phyloP scores from a whole-genome alignment of 225 moss, liverwort and hornwort species.

The Polytrichum commune region DNA sequence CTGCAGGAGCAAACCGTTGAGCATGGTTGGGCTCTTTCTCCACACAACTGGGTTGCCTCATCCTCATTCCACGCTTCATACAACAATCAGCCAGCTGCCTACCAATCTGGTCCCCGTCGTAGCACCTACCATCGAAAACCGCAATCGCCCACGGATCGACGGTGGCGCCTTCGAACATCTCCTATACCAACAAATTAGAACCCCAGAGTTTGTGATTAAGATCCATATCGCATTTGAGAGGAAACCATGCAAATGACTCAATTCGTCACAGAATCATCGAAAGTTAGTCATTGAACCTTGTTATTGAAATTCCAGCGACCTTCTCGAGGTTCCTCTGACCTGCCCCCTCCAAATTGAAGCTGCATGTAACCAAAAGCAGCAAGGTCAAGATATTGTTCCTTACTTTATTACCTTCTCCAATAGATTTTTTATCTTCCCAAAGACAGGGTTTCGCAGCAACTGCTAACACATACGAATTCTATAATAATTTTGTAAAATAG shows the following conservation, averaged over 20 bases:
- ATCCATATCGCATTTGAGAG: too few relatives aligned
- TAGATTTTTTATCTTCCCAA: too few relatives aligned
- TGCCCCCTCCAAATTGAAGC: slow-evolving; percentile 69
- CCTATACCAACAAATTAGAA: slow-evolving; percentile 28
- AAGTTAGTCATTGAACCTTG: slow-evolving; percentile 36
- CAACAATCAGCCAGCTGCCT: slow-evolving; percentile 47
- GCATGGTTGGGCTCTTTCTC: slow-evolving; percentile 45
- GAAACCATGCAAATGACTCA: too few relatives aligned
- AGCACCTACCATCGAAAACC: slow-evolving; percentile 47
- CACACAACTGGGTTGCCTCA: slow-evolving; percentile 32
- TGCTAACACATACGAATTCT: too few relatives aligned
- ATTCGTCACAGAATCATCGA: too few relatives aligned
- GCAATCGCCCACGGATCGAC: slow-evolving; percentile 69
- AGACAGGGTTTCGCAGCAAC: too few relatives aligned
- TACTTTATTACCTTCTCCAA: neutral
- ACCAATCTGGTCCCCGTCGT: slow-evolving; percentile 37
- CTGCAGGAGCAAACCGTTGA: slow-evolving; percentile 41
- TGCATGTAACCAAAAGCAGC: slow-evolving; percentile 15
- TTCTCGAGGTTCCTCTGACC: slow-evolving; percentile 56
- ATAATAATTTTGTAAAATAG: too few relatives aligned
- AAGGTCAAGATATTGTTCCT: too few relatives aligned
- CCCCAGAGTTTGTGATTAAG: neutral
- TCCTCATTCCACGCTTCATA: slow-evolving; percentile 52
- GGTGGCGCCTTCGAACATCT: slow-evolving; percentile 41
- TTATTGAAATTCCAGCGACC: slow-evolving; percentile 86